Evolutionary conservation across 306 rosid genomes (phyloP).

Genomic region (Urtica urens): DNA sequence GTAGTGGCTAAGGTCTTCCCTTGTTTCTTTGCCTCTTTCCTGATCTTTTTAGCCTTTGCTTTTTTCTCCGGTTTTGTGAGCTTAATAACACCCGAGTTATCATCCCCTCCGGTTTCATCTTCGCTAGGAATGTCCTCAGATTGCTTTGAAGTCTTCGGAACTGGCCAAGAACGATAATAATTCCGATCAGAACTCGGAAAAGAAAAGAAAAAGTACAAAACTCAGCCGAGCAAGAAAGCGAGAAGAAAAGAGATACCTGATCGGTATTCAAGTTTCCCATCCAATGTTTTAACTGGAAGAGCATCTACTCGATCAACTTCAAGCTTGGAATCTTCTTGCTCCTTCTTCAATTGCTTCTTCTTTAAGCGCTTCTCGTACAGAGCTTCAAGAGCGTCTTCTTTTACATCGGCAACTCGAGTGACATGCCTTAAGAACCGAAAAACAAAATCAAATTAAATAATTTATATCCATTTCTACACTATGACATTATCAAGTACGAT

Average conservation of each 20-base stretch:
- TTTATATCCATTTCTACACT: no score
- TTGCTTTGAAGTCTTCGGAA: constrained; percentile 22
- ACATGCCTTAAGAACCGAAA: constrained; percentile 52
- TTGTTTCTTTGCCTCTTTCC: constrained; percentile 62
- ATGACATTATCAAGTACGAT: no score
- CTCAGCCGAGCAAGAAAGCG: not conserved
- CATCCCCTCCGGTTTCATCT: constrained; percentile 35
- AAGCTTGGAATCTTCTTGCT: constrained; percentile 36
- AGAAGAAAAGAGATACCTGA: constrained; percentile 26
- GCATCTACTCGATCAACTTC: constrained; percentile 81
- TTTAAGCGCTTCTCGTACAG: constrained; percentile 61
- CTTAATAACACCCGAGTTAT: constrained; percentile 35
- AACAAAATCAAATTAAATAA: not conserved
- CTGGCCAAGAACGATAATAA: constrained; percentile 20
- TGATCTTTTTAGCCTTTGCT: constrained; percentile 65
- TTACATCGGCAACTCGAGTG: constrained; percentile 78
- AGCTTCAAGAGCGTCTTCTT: constrained; percentile 82
- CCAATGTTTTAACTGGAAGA: constrained; percentile 77
- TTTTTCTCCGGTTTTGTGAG: constrained; percentile 74
- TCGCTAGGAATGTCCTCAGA: constrained; percentile 28
- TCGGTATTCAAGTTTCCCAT: constrained; percentile 59
- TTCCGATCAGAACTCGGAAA: constrained; percentile 3
- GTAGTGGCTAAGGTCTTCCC: constrained; percentile 40
- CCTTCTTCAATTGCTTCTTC: constrained; percentile 48
- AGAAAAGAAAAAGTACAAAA: not conserved